Evolutionary conservation across 257 asterid species (phyloP).

Genomic region (Nicotiana tabacum): DNA sequence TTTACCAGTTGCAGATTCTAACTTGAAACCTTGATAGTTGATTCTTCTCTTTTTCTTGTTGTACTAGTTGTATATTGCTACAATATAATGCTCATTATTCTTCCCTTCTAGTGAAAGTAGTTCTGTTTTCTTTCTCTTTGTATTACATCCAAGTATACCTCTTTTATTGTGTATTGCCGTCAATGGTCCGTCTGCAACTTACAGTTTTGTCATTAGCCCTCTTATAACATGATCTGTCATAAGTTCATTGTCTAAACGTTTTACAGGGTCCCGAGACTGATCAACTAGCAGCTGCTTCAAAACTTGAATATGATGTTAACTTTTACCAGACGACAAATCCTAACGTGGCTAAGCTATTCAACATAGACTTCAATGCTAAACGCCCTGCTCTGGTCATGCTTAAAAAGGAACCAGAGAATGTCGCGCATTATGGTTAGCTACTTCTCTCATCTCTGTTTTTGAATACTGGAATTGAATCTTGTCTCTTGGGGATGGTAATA

Average conservation of each 20-base stretch:
- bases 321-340: constrained; percentile 69
- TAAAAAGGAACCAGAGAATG: constrained; percentile 67
- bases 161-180: not conserved
- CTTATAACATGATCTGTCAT: not conserved
- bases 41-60: not conserved
- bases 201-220: not conserved
- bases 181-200: not conserved
- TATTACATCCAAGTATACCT: not conserved
- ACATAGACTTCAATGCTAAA: constrained; percentile 47
- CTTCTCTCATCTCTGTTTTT: not conserved
- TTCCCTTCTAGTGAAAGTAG: not conserved
- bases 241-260: not conserved
- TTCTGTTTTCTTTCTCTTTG: not conserved
- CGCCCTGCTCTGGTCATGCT: constrained; percentile 69
- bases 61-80: not conserved
- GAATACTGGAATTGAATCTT: not conserved
- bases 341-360: constrained; percentile 71
- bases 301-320: constrained; percentile 59
- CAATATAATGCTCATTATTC: not conserved
- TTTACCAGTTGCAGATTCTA: too few relatives aligned
- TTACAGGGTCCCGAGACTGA: constrained; percentile 66
- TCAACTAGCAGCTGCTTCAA: constrained; percentile 75
- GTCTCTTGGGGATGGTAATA: not conserved
- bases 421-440: constrained; percentile 54
- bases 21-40: not conserved